phyloP scores from a whole-genome alignment of 371 early-diverging fungal species.

The Mucor lusitanicus region DNA sequence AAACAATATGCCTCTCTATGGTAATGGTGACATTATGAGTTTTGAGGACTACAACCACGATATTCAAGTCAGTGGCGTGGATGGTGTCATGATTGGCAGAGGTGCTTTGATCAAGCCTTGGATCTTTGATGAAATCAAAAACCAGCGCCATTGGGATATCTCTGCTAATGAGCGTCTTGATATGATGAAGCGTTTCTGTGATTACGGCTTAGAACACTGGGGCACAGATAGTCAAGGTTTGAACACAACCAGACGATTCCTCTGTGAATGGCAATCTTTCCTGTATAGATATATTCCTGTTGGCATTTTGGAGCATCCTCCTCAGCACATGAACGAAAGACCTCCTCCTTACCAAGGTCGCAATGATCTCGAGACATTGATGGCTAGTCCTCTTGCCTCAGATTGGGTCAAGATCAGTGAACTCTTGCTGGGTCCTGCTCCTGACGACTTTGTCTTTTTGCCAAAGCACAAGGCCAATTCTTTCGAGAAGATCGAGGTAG shows the following conservation, averaged over 20 bases:
- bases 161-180: constrained; percentile 90
- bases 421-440: constrained; percentile 82
- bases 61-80: constrained; percentile 63
- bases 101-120: constrained; percentile 96
- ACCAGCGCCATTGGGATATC: constrained; percentile 88
- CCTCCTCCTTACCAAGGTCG: constrained; percentile 88
- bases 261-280: constrained; percentile 95
- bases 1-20: constrained; percentile 58
- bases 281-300: constrained; percentile 81
- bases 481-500: constrained; percentile 55
- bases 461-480: constrained; percentile 95
- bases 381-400: constrained; percentile 78
- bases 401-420: constrained; percentile 93
- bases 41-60: constrained; percentile 83
- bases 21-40: constrained; percentile 92
- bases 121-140: constrained; percentile 94
- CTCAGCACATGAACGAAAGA: constrained; percentile 90
- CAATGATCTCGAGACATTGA: constrained; percentile 91
- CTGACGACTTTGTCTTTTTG: constrained; percentile 82
- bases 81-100: constrained; percentile 91
- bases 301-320: constrained; percentile 90
- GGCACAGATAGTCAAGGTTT: constrained; percentile 91
- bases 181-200: constrained; percentile 80
- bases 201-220: constrained; percentile 94
- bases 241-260: constrained; percentile 82